phyloP scores from a whole-genome alignment of 2,329 filamentous ascomycete species.

The Tetracladium maxilliforme region DNA sequence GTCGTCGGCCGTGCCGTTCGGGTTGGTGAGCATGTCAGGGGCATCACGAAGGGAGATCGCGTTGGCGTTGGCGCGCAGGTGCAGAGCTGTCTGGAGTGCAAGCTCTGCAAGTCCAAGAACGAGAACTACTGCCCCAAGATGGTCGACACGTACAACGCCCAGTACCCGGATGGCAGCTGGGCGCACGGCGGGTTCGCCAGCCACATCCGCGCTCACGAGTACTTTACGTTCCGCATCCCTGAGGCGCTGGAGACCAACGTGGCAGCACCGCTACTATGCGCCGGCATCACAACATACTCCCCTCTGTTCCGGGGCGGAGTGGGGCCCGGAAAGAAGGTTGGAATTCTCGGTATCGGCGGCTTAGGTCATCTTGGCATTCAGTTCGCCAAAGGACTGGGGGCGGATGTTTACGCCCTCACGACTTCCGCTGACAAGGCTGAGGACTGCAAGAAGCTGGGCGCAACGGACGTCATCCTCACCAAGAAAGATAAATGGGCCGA shows the following conservation, averaged over 20 bases:
- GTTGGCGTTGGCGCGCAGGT: slow-evolving; percentile 37
- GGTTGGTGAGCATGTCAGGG: slow-evolving; percentile 24
- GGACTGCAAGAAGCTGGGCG: slow-evolving; percentile 44
- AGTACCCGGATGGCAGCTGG: slow-evolving; percentile 8
- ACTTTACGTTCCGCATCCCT: slow-evolving; percentile 44
- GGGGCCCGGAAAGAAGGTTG: slow-evolving; percentile 55
- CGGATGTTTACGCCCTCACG: slow-evolving; percentile 44
- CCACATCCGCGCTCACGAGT: slow-evolving; percentile 32
- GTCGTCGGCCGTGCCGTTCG: slow-evolving; percentile 28
- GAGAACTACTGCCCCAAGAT: slow-evolving; percentile 11
- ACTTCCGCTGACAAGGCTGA: slow-evolving; percentile 38
- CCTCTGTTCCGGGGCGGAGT: slow-evolving; percentile 6
- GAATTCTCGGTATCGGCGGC: slow-evolving; percentile 56
- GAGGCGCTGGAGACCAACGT: slow-evolving; percentile 30
- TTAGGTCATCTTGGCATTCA: slow-evolving; percentile 58
- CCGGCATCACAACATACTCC: slow-evolving; percentile 48
- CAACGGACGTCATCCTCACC: slow-evolving; percentile 31
- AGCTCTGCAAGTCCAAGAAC: slow-evolving; percentile 8
- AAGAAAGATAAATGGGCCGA: slow-evolving; percentile 22
- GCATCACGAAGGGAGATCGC: slow-evolving; percentile 35
- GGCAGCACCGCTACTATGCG: slow-evolving; percentile 58
- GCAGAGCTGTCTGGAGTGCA: slow-evolving; percentile 22
- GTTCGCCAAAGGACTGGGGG: slow-evolving; percentile 53
- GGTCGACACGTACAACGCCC: slow-evolving; percentile 8
- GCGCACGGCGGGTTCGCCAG: slow-evolving; percentile 11